phyloP scores from a whole-genome alignment of 169 alveolate species.

The Plasmodium billcollinsi region DNA sequence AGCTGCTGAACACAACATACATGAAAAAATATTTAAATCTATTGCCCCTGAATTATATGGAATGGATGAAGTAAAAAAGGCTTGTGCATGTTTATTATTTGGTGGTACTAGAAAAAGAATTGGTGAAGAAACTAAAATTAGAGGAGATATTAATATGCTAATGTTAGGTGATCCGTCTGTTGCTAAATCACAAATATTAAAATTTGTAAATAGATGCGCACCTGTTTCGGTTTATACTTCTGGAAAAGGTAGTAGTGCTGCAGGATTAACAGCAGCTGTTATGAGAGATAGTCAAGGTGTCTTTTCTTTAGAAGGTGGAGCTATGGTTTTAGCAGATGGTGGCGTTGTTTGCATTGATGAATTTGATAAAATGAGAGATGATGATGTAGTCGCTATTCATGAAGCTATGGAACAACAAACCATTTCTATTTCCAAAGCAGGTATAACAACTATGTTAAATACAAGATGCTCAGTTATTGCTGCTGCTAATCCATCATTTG shows the following conservation, averaged over 20 bases:
- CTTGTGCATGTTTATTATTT: slow-evolving; percentile 98
- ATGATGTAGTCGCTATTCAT: slow-evolving; percentile 99
- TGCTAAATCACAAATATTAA: slow-evolving; percentile 98
- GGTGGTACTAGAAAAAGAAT: slow-evolving; percentile 98
- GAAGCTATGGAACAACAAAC: slow-evolving; percentile 99
- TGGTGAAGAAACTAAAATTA: slow-evolving; percentile 96
- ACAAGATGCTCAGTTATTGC: slow-evolving; percentile 99
- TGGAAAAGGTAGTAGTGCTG: slow-evolving; percentile 99
- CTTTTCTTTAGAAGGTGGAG: slow-evolving; percentile 99
- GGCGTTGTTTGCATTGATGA: slow-evolving; percentile 99
- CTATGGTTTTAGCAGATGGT: slow-evolving; percentile 99
- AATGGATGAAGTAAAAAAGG: slow-evolving; percentile 96
- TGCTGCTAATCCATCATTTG: slow-evolving; percentile 99
- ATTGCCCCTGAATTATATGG: slow-evolving; percentile 99
- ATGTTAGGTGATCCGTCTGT: slow-evolving; percentile 99
- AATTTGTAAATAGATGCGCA: slow-evolving; percentile 97
- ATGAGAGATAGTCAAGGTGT: slow-evolving; percentile 90
- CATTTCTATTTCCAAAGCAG: slow-evolving; percentile 99
- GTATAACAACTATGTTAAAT: slow-evolving; percentile 98
- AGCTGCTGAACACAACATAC: slow-evolving; percentile 93
- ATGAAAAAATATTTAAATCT: slow-evolving; percentile 93
- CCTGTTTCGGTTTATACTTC: slow-evolving; percentile 99
- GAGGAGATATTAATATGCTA: slow-evolving; percentile 97
- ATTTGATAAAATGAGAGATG: slow-evolving; percentile 99
- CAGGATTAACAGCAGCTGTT: slow-evolving; percentile 99